Evolutionary conservation across 805 yeast genomes (phyloP).

Genomic region (Blastobotrys parvus): DNA sequence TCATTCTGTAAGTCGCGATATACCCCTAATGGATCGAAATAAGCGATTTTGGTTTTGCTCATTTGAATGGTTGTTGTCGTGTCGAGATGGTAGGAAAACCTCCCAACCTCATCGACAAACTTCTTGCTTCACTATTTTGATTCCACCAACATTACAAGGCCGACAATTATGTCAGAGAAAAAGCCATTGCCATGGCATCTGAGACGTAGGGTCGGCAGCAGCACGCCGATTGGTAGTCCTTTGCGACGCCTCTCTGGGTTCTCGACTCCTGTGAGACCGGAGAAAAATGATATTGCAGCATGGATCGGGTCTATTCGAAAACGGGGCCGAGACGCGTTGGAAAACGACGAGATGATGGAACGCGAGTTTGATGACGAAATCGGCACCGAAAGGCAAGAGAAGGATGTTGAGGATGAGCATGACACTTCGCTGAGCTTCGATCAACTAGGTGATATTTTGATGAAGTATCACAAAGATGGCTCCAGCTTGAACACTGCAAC

Average conservation of each 20-base stretch:
- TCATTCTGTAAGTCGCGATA: constrained; percentile 38
- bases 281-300: constrained; percentile 8
- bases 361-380: constrained; percentile 7
- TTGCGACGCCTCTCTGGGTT: not conserved
- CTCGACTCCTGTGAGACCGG: not conserved
- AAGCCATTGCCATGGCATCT: constrained; percentile 1
- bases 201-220: not conserved
- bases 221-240: constrained; percentile 1
- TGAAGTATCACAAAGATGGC: constrained; percentile 3
- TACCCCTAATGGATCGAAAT: constrained; percentile 67
- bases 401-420: constrained; percentile 2
- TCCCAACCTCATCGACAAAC: not conserved
- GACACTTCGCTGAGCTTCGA: constrained; percentile 5
- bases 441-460: constrained; percentile 6
- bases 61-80: too few species aligned
- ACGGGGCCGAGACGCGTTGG: constrained; percentile 4
- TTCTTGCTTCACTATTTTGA: not conserved
- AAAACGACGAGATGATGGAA: constrained; percentile 2
- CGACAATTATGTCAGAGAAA: too few species aligned
- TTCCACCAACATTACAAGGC: too few species aligned
- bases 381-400: constrained; percentile 2
- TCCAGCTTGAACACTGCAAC: not conserved
- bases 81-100: not conserved
- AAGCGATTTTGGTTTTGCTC: constrained; percentile 37
- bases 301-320: constrained; percentile 10